Evolutionary conservation across 495 filamentous ascomycete genomes (phyloP).

Genomic region (Pyronema omphalodes): DNA sequence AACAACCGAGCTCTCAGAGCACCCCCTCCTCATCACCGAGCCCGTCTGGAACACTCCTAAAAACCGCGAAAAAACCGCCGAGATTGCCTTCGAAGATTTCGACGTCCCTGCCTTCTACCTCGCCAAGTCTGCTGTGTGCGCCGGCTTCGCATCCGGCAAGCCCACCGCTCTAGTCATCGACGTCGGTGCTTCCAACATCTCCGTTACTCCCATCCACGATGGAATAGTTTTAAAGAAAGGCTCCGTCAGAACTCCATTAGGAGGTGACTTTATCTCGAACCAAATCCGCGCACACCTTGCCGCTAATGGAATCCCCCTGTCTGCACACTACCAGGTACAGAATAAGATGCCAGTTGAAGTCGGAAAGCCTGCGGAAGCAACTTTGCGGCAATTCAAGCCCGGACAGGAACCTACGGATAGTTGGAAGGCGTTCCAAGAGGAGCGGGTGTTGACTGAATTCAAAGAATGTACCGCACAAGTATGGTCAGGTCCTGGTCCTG

Average conservation of each 20-base stretch:
- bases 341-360: constrained; percentile 81
- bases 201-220: constrained; percentile 81
- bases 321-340: constrained; percentile 70
- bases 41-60: constrained; percentile 79
- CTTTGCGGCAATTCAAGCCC: constrained; percentile 44
- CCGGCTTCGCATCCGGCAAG: constrained; percentile 66
- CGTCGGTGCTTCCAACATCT: constrained; percentile 76
- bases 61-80: constrained; percentile 74
- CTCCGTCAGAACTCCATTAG: constrained; percentile 62
- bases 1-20: constrained; percentile 69
- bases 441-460: constrained; percentile 82
- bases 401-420: constrained; percentile 44
- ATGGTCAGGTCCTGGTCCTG: constrained; percentile 66
- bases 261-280: constrained; percentile 71
- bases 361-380: constrained; percentile 55
- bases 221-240: constrained; percentile 85
- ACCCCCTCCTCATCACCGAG: constrained; percentile 85
- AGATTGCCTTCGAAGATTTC: constrained; percentile 91
- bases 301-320: constrained; percentile 50
- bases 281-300: constrained; percentile 69
- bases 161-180: constrained; percentile 82
- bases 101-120: constrained; percentile 86
- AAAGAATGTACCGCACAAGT: constrained; percentile 93
- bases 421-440: constrained; percentile 71
- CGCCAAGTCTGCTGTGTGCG: constrained; percentile 39